Percentiles rank a stretch among this genome's conserved stretches.
Evolutionary conservation across 164 flowering plant species (phyloP).

Genomic region (Euptelea pleiosperma): DNA sequence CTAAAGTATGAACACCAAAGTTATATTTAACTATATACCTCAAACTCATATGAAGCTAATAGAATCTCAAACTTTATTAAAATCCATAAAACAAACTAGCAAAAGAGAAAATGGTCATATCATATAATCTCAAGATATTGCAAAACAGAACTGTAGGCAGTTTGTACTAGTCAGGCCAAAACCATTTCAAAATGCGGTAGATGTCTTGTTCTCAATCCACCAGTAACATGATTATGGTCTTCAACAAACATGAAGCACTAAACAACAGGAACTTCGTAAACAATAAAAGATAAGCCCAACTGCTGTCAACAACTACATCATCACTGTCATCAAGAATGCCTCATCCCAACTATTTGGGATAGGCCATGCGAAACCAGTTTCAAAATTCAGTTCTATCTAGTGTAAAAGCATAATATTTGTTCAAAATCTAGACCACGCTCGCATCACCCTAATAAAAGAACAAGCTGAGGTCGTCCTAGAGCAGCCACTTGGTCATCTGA

Average conservation of each 20-base stretch:
- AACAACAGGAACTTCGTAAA: constrained; percentile 5
- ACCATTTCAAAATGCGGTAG: neutral
- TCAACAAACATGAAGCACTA: constrained; percentile 7
- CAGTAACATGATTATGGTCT: neutral
- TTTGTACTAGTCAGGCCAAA: neutral
- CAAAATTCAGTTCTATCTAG: no score
- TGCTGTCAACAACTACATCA: constrained; percentile 4
- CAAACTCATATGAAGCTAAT: neutral
- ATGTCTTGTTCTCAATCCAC: constrained; percentile 4
- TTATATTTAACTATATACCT: neutral
- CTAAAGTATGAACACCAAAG: constrained; percentile 7
- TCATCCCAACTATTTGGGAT: no score
- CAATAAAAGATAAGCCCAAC: neutral
- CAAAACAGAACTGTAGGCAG: no score
- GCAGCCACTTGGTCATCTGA: no score
- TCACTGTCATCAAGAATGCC: no score
- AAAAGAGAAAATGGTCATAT: neutral
- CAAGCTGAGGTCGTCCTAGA: no score
- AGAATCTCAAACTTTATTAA: neutral
- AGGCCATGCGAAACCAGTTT: no score
- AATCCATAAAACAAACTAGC: neutral
- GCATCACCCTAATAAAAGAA: no score
- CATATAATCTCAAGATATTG: neutral
- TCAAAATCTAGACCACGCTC: no score
- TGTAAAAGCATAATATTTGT: no score